Percentiles rank a stretch among this genome's conserved stretches.
phyloP scores from a whole-genome alignment of 2,329 filamentous ascomycete genomes.

The Diaporthe sp. region DNA sequence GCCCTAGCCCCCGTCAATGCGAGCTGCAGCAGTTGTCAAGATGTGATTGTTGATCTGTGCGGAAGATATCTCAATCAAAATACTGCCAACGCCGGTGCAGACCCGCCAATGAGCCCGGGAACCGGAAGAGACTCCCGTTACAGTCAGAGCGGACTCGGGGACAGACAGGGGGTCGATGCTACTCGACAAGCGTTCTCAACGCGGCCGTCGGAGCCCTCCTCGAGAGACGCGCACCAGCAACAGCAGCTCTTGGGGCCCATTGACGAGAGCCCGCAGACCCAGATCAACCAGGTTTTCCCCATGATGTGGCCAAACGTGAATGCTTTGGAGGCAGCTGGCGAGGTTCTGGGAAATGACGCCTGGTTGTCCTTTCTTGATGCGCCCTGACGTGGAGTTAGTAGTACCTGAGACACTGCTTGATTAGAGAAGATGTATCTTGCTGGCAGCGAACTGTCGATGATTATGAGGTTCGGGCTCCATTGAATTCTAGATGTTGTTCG shows the following conservation, averaged over 20 bases:
- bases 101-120: not conserved
- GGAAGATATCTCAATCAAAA: slow-evolving; percentile 50
- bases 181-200: not conserved
- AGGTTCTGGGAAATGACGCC: slow-evolving; percentile 53
- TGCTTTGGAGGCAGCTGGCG: slow-evolving; percentile 53
- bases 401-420: not conserved
- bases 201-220: not conserved
- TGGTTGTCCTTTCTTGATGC: slow-evolving; percentile 54
- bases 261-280: slow-evolving; percentile 57
- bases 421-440: no score
- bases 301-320: slow-evolving; percentile 63
- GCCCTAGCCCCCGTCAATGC: slow-evolving; percentile 55
- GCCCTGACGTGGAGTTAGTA: not conserved
- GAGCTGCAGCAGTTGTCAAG: slow-evolving; percentile 56
- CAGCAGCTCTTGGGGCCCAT: slow-evolving; percentile 43
- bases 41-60: slow-evolving; percentile 57
- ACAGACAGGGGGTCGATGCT: not conserved
- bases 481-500: no score
- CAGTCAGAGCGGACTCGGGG: not conserved
- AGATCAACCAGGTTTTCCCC: slow-evolving; percentile 57
- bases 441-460: not conserved
- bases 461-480: no score
- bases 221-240: not conserved
- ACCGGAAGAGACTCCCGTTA: not conserved
- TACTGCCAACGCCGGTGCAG: slow-evolving; percentile 15